Percentiles rank a stretch among this genome's conserved stretches.
Conservation (phyloP, 306 rosid species). For the Acmispon strigosus region DNA sequence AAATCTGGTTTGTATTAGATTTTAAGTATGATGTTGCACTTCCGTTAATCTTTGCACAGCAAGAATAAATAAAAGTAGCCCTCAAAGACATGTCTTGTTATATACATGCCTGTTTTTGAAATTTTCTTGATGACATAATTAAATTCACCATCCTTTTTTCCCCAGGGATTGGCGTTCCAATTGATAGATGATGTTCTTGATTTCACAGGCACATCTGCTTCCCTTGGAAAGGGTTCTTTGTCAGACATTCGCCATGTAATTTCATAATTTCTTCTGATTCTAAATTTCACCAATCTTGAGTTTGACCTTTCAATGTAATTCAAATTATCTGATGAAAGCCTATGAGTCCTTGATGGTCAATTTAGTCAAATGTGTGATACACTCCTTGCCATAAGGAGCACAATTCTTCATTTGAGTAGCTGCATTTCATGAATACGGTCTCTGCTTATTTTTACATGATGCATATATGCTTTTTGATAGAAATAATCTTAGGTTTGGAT, state of each 20-base stretch:
- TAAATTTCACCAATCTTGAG: background rate
- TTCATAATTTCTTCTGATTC: background rate
- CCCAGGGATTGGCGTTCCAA: constrained; percentile 84
- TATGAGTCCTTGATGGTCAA: background rate
- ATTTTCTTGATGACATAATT: background rate
- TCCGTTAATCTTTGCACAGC: background rate
- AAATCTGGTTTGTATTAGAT: constrained; percentile 67
- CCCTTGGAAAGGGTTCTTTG: constrained; percentile 85
- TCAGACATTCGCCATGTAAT: constrained; percentile 76
- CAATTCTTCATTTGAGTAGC: background rate
- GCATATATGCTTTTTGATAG: background rate
- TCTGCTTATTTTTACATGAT: background rate
- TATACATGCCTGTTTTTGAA: background rate
- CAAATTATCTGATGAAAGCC: background rate
- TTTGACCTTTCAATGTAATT: background rate
- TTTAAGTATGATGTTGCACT: background rate
- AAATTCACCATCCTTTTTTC: background rate
- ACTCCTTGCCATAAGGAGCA: background rate
- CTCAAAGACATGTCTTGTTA: background rate
- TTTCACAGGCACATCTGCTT: constrained; percentile 75
- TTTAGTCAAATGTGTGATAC: background rate
- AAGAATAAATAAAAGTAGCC: background rate
- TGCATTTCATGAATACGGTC: no score
- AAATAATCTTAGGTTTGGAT: background rate
- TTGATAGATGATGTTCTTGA: constrained; percentile 85